These are phyloP conservation scores for Craspedostauros australis DNA, from an alignment of 108 stramenopile species.

Conservation along the genomic window DNA sequence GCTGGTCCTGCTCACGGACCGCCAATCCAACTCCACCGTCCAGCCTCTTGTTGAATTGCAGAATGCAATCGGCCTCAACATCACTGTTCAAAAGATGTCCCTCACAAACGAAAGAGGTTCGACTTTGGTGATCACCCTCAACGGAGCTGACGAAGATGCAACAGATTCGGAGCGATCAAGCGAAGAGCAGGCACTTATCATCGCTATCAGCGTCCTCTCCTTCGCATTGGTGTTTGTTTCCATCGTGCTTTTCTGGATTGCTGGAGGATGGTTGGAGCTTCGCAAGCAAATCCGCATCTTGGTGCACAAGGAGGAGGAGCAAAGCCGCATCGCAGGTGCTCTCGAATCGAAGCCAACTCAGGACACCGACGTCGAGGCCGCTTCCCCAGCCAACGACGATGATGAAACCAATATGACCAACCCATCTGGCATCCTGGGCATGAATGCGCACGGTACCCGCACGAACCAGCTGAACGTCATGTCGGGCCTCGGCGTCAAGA, in stretches of 20 bases:
- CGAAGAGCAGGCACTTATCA: slow-evolving; percentile 14
- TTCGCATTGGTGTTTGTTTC: slow-evolving; percentile 22
- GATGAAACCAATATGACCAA: slow-evolving; percentile 16
- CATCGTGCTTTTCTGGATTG: slow-evolving; percentile 23
- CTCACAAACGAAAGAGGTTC: slow-evolving; percentile 16
- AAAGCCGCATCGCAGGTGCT: slow-evolving; percentile 14
- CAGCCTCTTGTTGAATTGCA: slow-evolving; percentile 10
- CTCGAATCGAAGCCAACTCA: slow-evolving; percentile 19
- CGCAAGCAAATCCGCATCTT: slow-evolving; percentile 13
- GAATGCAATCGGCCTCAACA: slow-evolving; percentile 4
- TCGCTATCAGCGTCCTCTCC: slow-evolving; percentile 14
- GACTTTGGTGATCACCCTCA: slow-evolving; percentile 4
- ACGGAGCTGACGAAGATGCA: neutral
- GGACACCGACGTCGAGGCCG: slow-evolving; percentile 19
- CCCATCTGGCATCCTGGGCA: slow-evolving; percentile 26
- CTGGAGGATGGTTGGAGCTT: slow-evolving; percentile 27
- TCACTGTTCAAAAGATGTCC: slow-evolving; percentile 12
- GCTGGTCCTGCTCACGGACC: slow-evolving; percentile 18
- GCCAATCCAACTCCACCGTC: slow-evolving; percentile 17
- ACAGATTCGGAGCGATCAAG: slow-evolving; percentile 1
- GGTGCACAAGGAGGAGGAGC: slow-evolving; percentile 22
- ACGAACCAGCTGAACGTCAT: neutral
- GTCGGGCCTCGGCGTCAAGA: slow-evolving; percentile 19
- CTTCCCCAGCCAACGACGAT: slow-evolving; percentile 1
- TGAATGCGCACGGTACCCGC: slow-evolving; percentile 11